phyloP scores from a whole-genome alignment of 352 stramenopile species.

The Thalassiosira mediterranea region DNA sequence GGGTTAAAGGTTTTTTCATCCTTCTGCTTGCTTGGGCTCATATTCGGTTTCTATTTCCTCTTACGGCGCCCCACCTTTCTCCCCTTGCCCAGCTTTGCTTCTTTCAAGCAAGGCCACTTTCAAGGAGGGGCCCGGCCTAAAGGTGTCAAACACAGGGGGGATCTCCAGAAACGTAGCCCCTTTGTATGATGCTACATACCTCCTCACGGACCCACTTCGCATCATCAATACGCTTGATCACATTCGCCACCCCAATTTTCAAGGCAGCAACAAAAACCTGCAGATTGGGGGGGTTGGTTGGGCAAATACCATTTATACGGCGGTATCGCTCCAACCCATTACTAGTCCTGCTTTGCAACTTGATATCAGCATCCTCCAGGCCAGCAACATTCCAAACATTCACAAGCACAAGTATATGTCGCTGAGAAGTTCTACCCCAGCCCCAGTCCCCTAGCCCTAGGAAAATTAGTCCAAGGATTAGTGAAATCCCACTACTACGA shows the following conservation, averaged over 20 bases:
- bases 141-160: too few species aligned
- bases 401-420: neutral
- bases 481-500: too few species aligned
- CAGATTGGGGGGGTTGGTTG: neutral
- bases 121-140: too few species aligned
- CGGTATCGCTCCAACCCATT: constrained; percentile 6
- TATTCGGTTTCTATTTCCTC: too few species aligned
- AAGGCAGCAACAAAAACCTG: neutral
- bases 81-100: too few species aligned
- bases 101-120: too few species aligned
- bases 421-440: too few species aligned
- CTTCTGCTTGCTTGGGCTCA: too few species aligned
- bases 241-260: neutral
- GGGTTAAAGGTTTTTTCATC: too few species aligned
- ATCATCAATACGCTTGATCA: neutral
- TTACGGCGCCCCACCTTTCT: too few species aligned
- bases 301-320: neutral
- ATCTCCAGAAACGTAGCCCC: neutral
- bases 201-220: neutral
- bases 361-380: neutral
- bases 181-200: neutral
- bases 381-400: constrained; percentile 4
- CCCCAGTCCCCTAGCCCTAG: too few species aligned
- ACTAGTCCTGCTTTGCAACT: neutral
- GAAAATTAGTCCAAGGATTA: too few species aligned